Percentiles rank a stretch among this genome's conserved stretches.
Conservation (phyloP, 768 basidiomycete genomes). For the Pleurotus eryngii region DNA sequence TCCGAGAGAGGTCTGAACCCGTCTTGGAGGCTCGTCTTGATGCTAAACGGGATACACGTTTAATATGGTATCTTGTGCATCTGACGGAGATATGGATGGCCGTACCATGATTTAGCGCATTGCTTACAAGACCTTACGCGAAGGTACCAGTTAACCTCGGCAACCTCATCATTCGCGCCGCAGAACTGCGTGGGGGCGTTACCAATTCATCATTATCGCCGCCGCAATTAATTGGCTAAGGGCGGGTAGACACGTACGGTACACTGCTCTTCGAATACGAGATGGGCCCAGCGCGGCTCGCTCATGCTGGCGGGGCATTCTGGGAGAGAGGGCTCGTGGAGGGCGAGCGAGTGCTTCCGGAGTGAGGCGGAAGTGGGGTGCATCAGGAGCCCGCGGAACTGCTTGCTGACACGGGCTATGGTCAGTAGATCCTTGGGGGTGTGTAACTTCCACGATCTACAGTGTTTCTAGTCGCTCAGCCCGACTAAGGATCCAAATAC, state of each 20-base stretch:
- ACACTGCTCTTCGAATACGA: neutral
- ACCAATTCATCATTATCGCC: too few species aligned
- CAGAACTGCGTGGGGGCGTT: neutral
- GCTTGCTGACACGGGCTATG: neutral
- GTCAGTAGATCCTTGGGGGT: neutral
- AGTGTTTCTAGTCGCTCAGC: too few species aligned
- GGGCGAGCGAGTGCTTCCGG: neutral
- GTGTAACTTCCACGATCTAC: slow-evolving; percentile 1
- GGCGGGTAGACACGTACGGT: neutral
- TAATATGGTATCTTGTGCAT: too few species aligned
- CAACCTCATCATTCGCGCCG: neutral
- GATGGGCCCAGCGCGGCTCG: slow-evolving; percentile 1
- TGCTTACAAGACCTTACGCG: neutral
- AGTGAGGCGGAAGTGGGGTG: neutral
- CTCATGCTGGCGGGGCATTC: slow-evolving; percentile 1
- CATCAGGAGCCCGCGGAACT: neutral
- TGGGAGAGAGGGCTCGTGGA: slow-evolving; percentile 2
- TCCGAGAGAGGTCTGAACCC: neutral
- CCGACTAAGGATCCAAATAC: too few species aligned
- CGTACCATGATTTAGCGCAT: neutral
- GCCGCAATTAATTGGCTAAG: too few species aligned
- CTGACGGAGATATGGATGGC: neutral
- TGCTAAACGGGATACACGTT: too few species aligned
- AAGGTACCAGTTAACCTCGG: neutral
- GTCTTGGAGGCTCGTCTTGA: neutral